These are phyloP conservation scores for Lepidopterella palustris DNA, from an alignment of 495 filamentous ascomycete genomes.

Conservation along the genomic window DNA sequence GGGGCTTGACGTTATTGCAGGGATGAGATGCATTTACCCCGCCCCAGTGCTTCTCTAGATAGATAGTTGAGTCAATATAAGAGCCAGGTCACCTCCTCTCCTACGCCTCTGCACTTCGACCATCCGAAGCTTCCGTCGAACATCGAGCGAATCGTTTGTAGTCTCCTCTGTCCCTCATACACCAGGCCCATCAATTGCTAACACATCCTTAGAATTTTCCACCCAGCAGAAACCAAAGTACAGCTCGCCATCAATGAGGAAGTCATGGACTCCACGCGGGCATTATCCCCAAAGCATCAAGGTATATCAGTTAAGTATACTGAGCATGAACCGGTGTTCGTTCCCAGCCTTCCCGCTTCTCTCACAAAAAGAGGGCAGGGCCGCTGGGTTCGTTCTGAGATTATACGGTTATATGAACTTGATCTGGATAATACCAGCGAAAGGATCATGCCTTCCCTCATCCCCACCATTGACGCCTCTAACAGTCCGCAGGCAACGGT, in stretches of 20 bases:
- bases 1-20: no score
- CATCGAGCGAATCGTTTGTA: no score
- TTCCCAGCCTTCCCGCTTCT: constrained; percentile 31
- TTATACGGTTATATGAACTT: constrained; percentile 85
- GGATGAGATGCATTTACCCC: no score
- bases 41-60: no score
- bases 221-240: constrained; percentile 14
- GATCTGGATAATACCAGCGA: constrained; percentile 99
- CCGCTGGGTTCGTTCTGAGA: constrained; percentile 67
- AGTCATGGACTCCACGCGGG: constrained; percentile 20
- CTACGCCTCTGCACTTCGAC: no score
- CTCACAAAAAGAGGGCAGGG: constrained; percentile 31
- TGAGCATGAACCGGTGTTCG: constrained; percentile 65
- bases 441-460: constrained; percentile 75
- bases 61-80: no score
- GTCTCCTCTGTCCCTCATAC: no score
- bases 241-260: constrained; percentile 13
- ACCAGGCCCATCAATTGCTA: no score
- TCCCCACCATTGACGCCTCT: constrained; percentile 35
- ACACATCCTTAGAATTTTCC: no score
- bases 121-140: no score
- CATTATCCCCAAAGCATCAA: constrained; percentile 43
- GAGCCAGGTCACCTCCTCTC: no score
- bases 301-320: constrained; percentile 54
- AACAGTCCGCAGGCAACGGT: constrained; percentile 29